Evolutionary conservation across 768 basidiomycete genomes (phyloP), one percentile per base, ranked within the genome.

Genomic region (Kwoniella newhampshirensis): DNA sequence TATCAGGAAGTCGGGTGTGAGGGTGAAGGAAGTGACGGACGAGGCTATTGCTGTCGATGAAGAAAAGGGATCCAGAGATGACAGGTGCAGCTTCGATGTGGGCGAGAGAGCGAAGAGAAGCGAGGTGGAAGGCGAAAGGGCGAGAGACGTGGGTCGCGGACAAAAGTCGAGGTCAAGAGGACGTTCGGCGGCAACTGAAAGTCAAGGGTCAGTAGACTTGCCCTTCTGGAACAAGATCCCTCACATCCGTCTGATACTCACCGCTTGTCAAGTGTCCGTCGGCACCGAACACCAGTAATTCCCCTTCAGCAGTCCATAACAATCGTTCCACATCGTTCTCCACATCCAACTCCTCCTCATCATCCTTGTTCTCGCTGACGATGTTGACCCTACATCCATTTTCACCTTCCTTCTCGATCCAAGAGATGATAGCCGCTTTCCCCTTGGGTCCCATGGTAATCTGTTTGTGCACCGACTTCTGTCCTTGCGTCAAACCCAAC

Each of bases 1-100:
- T 53, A 93, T 86, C 28, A 94, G 78, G 71, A 89, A 92, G 18
- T 84, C 83, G 0, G 88, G 84, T 0, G 87, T 76, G 28, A 77
- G 54, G 27, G 83, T 81, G 75, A 90, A 89, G 0, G 92, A 94
- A 13, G 85, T 79, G 37, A 76, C 76, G 36, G 75, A 68, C 17
- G 67, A 63, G 1, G 79, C 78, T 30, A 80, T 35, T 7, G 40
- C 45, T 15, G 23, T 44, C 8, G 59, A 61, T 0, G 45, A 21
- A 2, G 47, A 35, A 18, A 27, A 44, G 18, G 55, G 54, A n/a
- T 37, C 27, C 32, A 66, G 54, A 1, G 63, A 60, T 20, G 69
- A 61, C 36, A 50, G 50, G 67, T 84, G 83, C 0, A 94, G 77
- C 68, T 87, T 89, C 0, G 87, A 86, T 1, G 81, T 80, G 18